Conservation (phyloP, 2,329 filamentous ascomycete genomes). For the Keithomyces neogunnii region DNA sequence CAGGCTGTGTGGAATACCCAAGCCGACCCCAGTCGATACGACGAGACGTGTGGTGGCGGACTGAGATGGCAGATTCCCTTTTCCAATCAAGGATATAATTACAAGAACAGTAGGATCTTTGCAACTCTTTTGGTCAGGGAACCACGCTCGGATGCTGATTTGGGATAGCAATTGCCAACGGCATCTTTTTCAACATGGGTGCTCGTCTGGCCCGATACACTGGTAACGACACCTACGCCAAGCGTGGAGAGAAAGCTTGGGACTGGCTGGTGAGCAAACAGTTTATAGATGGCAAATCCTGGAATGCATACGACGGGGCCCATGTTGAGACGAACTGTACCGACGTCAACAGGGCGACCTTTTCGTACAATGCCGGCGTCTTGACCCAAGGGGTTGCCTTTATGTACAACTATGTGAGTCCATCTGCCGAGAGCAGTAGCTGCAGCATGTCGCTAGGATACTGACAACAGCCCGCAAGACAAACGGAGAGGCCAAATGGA, state of each 20-base stretch:
- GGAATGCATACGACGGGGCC: conserved; percentile 57
- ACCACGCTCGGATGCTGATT: conserved; percentile 1
- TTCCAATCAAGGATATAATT: conserved; percentile 67
- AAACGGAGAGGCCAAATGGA: conserved; percentile 46
- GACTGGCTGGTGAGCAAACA: conserved; percentile 49
- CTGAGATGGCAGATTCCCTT: conserved; percentile 71
- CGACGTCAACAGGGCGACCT: conserved; percentile 52
- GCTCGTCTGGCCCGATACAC: conserved; percentile 67
- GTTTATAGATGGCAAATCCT: conserved; percentile 51
- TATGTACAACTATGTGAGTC: conserved; percentile 56
- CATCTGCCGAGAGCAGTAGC: too few relatives aligned
- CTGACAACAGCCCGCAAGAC: conserved; percentile 29
- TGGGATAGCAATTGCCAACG: conserved; percentile 46
- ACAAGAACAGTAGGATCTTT: conserved; percentile 53
- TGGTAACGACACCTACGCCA: conserved; percentile 53
- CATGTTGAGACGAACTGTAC: conserved; percentile 51
- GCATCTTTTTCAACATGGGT: conserved; percentile 55
- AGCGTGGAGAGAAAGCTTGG: conserved; percentile 53
- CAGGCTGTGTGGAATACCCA: conserved; percentile 62
- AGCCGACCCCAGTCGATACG: conserved; percentile 54
- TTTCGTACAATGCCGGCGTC: conserved; percentile 58
- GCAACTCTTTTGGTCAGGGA: not conserved
- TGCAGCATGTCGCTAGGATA: not conserved
- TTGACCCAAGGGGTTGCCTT: conserved; percentile 55
- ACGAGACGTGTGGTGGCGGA: conserved; percentile 56